Conservation (phyloP, 2,329 filamentous ascomycete genomes). For the Fusarium protoensiforme region DNA sequence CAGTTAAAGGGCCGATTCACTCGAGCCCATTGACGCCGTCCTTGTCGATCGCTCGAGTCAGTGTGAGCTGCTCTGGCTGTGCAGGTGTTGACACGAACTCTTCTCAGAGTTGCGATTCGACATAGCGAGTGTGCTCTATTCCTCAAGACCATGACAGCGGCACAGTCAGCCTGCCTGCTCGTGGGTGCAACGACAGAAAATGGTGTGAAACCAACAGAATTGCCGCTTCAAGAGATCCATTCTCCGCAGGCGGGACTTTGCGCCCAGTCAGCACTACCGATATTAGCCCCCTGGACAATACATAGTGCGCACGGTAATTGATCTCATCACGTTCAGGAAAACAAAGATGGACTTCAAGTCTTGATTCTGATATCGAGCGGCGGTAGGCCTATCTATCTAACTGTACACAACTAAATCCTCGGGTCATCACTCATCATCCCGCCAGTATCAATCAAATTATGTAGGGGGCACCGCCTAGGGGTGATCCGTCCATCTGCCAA, state of each 20-base stretch:
- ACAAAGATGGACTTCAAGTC: slow-evolving; percentile 10
- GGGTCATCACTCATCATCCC: slow-evolving; percentile 43
- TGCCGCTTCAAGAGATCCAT: not conserved
- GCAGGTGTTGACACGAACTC: not conserved
- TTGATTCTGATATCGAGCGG: slow-evolving; percentile 39
- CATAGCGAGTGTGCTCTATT: not conserved
- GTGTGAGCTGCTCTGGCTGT: not conserved
- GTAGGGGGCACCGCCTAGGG: slow-evolving; percentile 26
- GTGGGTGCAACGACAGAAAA: not conserved
- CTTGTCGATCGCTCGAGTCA: not conserved
- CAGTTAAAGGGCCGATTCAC: not conserved
- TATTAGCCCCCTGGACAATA: not conserved
- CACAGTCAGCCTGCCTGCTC: not conserved
- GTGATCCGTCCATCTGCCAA: slow-evolving; percentile 34
- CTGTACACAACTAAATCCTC: slow-evolving; percentile 42
- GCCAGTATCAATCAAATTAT: slow-evolving; percentile 38
- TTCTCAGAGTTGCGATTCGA: not conserved
- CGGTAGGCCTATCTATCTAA: slow-evolving; percentile 44
- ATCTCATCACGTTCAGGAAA: not conserved
- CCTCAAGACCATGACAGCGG: slow-evolving; percentile 6
- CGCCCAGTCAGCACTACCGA: not conserved
- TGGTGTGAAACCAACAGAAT: not conserved
- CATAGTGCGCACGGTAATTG: not conserved
- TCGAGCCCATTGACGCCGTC: not conserved
- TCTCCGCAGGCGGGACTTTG: not conserved